Evolutionary conservation across 1,139 yeast species (phyloP), one percentile per base, ranked within the genome.

Genomic region (Blastobotrys persicus): DNA sequence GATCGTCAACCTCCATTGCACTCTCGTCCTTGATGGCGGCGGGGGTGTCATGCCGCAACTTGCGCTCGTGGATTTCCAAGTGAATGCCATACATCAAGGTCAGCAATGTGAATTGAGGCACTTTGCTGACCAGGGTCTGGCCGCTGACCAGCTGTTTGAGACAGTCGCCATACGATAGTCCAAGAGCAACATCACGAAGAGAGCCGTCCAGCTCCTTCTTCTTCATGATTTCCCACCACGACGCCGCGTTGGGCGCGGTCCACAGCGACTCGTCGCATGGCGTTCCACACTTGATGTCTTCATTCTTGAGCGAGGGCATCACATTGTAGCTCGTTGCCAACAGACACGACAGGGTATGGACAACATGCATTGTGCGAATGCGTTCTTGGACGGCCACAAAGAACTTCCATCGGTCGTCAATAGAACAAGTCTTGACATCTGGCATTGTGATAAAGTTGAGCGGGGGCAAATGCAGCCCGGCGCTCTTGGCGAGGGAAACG

Each of bases 341-440:
- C 55, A 88, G 69, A 32, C 85, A 83, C 48, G 88, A 83, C 16
- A 89, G 74, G 61, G 85, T 75, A 59, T 88, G 82, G 46, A 89
- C 80, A 2, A 85, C 84, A 60, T 87, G 94, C 60, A 91, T 78
- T 0, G 96, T 88, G 61, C 97, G 77, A 48, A 89, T 87, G 59
- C 96, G 76, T 37, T 92, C 81, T 68, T 91, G 97, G 0, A 89
- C 86, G 62, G 78, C 72, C 34, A 88, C 75, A 61, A 89, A 91
- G 65, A 87, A 87, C 49, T 84, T 82, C 72, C 82, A 86, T 59
- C 82, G 80, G 42, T 76, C 75, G 50, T 77, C 76, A 35, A 76
- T 58, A 34, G 71, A 67, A 14, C 72, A 69, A 2, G 68, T 64
- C 26, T 65, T 65, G 56, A 45, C 59, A 56, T 55, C 64, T 40